Conservation (phyloP, 768 basidiomycete species). For the Dioszegia hungarica region DNA sequence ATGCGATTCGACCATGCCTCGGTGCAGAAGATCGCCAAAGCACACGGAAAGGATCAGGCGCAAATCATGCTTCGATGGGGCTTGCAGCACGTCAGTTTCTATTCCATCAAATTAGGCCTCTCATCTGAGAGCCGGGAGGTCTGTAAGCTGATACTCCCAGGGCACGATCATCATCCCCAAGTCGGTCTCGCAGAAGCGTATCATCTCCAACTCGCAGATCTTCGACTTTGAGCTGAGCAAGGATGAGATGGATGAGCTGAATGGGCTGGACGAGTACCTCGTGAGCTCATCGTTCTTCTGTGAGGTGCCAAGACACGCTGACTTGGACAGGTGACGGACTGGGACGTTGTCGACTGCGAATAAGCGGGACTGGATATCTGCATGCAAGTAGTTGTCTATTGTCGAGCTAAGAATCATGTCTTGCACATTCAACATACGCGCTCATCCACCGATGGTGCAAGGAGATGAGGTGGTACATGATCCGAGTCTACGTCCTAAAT, state of each 20-base stretch:
- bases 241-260: slow-evolving; percentile 52
- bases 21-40: slow-evolving; percentile 54
- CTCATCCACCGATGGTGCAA: no score
- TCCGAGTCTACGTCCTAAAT: background rate
- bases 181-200: slow-evolving; percentile 50
- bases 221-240: slow-evolving; percentile 53
- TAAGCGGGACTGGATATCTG: slow-evolving; percentile 15
- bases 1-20: slow-evolving; percentile 61
- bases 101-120: background rate
- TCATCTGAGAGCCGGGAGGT: no score
- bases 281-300: slow-evolving; percentile 9
- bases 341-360: slow-evolving; percentile 49
- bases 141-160: slow-evolving; percentile 20
- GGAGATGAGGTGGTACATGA: background rate
- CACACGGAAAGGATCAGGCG: slow-evolving; percentile 57
- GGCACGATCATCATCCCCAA: slow-evolving; percentile 54
- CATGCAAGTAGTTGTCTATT: no score
- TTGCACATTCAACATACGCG: no score
- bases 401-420: background rate
- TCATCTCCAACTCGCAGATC: slow-evolving; percentile 52
- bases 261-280: slow-evolving; percentile 49
- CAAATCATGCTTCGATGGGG: slow-evolving; percentile 80
- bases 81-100: slow-evolving; percentile 61
- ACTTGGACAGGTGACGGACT: slow-evolving; percentile 40
- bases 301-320: background rate